Percentiles rank a stretch among this genome's conserved stretches.
Evolutionary conservation across 148 eudicot genomes (phyloP).

Genomic region (Talinum fruticosum): DNA sequence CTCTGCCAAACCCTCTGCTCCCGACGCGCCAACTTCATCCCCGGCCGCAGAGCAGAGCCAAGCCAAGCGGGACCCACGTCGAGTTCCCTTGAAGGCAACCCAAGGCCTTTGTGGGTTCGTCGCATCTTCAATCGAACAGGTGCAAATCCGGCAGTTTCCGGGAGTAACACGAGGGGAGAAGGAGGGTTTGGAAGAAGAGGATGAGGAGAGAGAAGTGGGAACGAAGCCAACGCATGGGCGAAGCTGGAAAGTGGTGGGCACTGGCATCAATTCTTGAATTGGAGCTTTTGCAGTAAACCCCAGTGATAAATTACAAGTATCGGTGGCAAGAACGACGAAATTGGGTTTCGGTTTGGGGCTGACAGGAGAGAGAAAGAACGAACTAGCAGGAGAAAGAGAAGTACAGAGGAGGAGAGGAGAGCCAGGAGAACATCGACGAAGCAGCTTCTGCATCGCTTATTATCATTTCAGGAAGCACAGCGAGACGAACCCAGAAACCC

Average conservation of each 20-base stretch:
- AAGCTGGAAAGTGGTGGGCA: slow-evolving; percentile 24
- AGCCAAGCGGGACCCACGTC: slow-evolving; percentile 38
- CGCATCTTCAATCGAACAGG: slow-evolving; percentile 27
- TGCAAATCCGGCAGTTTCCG: slow-evolving; percentile 34
- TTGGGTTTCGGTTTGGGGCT: slow-evolving; percentile 13
- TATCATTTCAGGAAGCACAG: slow-evolving; percentile 12
- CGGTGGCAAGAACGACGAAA: slow-evolving; percentile 7
- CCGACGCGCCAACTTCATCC: background rate
- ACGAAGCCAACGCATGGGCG: slow-evolving; percentile 23
- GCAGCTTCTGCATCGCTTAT: slow-evolving; percentile 67
- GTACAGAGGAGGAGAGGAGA: slow-evolving; percentile 18
- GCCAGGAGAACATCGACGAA: slow-evolving; percentile 40
- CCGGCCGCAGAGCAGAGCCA: slow-evolving; percentile 43
- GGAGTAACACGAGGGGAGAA: background rate
- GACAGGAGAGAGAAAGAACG: slow-evolving; percentile 19
- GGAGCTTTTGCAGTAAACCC: slow-evolving; percentile 5
- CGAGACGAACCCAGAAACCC: slow-evolving; percentile 33
- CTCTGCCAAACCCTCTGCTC: background rate
- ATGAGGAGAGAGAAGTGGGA: slow-evolving; percentile 10
- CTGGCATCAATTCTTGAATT: slow-evolving; percentile 22
- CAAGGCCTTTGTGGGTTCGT: slow-evolving; percentile 37
- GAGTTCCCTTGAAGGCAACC: slow-evolving; percentile 40
- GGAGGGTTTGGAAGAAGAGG: background rate
- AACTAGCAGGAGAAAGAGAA: slow-evolving; percentile 12
- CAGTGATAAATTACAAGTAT: slow-evolving; percentile 5